These are phyloP conservation scores for Auxenochlorella protothecoides DNA, from an alignment of 139 green algal species.

Conservation along the genomic window DNA sequence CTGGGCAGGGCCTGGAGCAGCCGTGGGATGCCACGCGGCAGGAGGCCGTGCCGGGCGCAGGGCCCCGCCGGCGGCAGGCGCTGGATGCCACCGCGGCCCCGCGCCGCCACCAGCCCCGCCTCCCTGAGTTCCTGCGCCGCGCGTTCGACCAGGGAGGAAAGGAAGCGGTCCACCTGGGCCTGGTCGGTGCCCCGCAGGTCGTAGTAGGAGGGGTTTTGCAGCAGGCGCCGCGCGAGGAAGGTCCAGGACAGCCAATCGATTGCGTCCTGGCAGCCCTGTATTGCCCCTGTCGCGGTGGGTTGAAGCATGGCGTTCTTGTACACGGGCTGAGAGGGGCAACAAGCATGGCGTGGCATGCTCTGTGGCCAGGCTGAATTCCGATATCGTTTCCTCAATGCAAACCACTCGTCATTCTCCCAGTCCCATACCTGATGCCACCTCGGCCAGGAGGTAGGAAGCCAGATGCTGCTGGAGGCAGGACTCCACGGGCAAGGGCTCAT, in stretches of 20 bases:
- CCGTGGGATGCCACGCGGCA: too few relatives aligned
- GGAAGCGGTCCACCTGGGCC: constrained; percentile 55
- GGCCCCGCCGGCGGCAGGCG: too few relatives aligned
- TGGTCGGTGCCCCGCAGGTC: constrained; percentile 50
- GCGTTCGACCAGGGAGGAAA: constrained; percentile 58
- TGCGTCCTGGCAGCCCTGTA: constrained; percentile 62
- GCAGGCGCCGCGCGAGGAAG: constrained; percentile 69
- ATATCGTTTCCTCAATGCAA: background rate
- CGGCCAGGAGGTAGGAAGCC: constrained; percentile 92
- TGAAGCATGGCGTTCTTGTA: too few relatives aligned
- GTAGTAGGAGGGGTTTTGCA: constrained; percentile 95
- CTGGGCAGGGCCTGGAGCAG: too few relatives aligned
- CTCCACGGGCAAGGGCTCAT: constrained; percentile 98
- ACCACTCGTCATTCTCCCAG: background rate
- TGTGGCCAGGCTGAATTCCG: too few relatives aligned
- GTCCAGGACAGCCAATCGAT: constrained; percentile 97
- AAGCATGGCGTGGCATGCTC: background rate
- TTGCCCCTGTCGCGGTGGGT: constrained; percentile 15
- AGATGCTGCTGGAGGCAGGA: constrained; percentile 71
- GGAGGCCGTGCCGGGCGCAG: background rate
- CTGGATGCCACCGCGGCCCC: too few relatives aligned
- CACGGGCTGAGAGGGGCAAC: background rate
- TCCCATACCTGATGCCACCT: constrained; percentile 71
- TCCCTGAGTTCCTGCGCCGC: too few relatives aligned
- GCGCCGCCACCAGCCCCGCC: too few relatives aligned